Percentiles rank a stretch among this genome's conserved stretches.
Evolutionary conservation across 2,329 filamentous ascomycete genomes (phyloP).

Genomic region (Apiospora phragmitis): DNA sequence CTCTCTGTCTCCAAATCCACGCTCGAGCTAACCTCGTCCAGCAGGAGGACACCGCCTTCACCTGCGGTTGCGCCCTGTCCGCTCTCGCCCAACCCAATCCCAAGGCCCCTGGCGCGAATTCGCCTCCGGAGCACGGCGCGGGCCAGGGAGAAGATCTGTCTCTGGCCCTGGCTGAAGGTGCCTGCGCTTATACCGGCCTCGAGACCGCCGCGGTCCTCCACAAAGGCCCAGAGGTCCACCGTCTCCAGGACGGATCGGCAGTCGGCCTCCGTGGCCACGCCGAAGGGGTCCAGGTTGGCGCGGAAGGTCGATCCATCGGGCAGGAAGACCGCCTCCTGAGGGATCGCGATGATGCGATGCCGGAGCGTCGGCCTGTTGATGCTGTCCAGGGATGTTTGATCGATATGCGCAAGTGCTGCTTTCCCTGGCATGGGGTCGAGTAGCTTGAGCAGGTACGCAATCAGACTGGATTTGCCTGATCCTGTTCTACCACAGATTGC

Average conservation of each 20-base stretch:
- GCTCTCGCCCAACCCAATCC: conserved; percentile 14
- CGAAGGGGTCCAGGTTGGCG: conserved; percentile 34
- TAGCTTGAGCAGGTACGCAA: conserved; percentile 41
- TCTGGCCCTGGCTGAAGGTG: conserved; percentile 52
- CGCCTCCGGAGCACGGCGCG: conserved; percentile 29
- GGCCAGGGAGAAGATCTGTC: conserved; percentile 28
- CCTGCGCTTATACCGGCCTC: conserved; percentile 37
- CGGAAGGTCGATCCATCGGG: conserved; percentile 35
- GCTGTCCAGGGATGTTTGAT: conserved; percentile 29
- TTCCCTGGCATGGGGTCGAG: conserved; percentile 31
- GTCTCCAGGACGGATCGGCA: conserved; percentile 23
- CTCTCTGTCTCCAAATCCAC: conserved; percentile 32
- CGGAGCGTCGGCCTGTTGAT: conserved; percentile 37
- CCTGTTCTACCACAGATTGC: conserved; percentile 35
- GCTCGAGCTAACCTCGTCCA: conserved; percentile 34
- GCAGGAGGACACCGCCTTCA: conserved; percentile 29
- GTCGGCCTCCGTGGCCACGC: conserved; percentile 20
- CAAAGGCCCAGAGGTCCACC: conserved; percentile 24
- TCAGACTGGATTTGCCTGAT: conserved; percentile 42
- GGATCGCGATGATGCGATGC: conserved; percentile 40
- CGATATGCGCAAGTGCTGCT: conserved; percentile 33
- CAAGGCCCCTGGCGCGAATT: conserved; percentile 22
- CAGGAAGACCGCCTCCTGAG: conserved; percentile 45
- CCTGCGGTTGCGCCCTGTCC: conserved; percentile 17
- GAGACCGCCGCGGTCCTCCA: conserved; percentile 27